Percentiles rank a stretch among this genome's conserved stretches.
Conservation (phyloP, 352 stramenopile species). For the Globisporangium camurandrum region DNA sequence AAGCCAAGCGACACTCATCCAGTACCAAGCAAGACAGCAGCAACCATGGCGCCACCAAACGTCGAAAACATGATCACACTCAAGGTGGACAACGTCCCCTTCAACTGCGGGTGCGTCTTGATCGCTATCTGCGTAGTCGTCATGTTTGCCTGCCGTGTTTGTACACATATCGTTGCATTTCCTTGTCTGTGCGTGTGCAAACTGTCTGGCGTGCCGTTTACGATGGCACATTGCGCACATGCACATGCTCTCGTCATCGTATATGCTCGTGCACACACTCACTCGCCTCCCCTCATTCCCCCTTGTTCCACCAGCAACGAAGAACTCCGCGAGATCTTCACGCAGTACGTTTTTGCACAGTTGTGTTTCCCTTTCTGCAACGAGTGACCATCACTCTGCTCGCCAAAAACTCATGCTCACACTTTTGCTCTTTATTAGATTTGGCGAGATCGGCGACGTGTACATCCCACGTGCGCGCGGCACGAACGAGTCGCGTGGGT, state of each 20-base stretch:
- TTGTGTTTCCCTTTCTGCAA: no score
- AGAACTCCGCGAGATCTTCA: conserved; percentile 57
- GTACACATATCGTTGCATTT: background rate
- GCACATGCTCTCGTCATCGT: background rate
- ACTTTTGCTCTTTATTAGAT: conserved; percentile 8
- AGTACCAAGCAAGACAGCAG: background rate
- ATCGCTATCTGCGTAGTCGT: background rate
- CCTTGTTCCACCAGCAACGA: conserved; percentile 19
- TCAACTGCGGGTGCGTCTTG: conserved; percentile 50
- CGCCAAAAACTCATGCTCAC: background rate
- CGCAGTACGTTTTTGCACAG: conserved; percentile 33
- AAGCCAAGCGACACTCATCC: background rate
- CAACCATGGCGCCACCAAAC: conserved; percentile 57
- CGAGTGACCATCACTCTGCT: background rate
- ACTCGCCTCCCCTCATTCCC: background rate
- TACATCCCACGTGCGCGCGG: conserved; percentile 73
- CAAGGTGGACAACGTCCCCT: conserved; percentile 87
- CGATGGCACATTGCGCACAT: no score
- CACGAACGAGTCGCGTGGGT: conserved; percentile 74
- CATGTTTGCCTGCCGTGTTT: background rate
- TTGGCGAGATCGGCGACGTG: conserved; percentile 72
- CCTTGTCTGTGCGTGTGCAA: background rate
- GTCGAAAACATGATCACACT: conserved; percentile 82
- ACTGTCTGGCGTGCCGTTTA: no score
- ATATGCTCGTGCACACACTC: background rate